These are phyloP conservation scores for Kwoniella dejecticola DNA, from an alignment of 768 basidiomycete genomes.

Conservation along the genomic window DNA sequence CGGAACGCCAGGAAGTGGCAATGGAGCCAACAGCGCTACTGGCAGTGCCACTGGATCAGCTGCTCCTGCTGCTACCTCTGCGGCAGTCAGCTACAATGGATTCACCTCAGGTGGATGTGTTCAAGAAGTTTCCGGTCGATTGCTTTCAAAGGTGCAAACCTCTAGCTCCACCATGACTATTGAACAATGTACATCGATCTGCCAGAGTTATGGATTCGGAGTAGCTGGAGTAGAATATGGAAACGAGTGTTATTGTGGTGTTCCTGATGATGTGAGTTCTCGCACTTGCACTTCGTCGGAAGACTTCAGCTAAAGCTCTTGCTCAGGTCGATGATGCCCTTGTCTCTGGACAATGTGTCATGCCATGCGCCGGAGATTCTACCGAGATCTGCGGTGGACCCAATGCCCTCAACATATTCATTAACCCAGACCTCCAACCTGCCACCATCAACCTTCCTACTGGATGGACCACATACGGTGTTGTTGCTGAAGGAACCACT, in stretches of 20 bases:
- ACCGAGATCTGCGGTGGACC: constrained; percentile 42
- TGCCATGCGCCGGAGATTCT: constrained; percentile 47
- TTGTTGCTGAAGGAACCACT: constrained; percentile 20
- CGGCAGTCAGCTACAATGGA: constrained; percentile 25
- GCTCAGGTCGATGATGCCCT: constrained; percentile 29
- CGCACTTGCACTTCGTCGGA: neutral
- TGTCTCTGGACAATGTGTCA: constrained; percentile 36
- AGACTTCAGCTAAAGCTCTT: neutral
- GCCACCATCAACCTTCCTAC: constrained; percentile 25
- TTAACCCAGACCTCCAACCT: constrained; percentile 19
- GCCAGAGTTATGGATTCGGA: constrained; percentile 31
- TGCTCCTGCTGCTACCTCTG: constrained; percentile 18
- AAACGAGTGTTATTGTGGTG: constrained; percentile 47
- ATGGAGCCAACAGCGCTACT: constrained; percentile 15
- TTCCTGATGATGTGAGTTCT: constrained; percentile 17
- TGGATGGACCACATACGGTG: constrained; percentile 31
- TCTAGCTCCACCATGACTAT: constrained; percentile 29
- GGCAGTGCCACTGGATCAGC: constrained; percentile 9
- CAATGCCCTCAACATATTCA: constrained; percentile 40
- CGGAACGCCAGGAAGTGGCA: constrained; percentile 16
- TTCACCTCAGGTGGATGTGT: constrained; percentile 31
- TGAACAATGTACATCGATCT: constrained; percentile 32
- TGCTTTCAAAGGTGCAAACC: constrained; percentile 28
- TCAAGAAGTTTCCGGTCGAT: constrained; percentile 36
- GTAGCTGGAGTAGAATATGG: constrained; percentile 45